These are phyloP conservation scores for Lumnitzera littorea DNA, from an alignment of 345 rosid genomes.

Conservation along the genomic window DNA sequence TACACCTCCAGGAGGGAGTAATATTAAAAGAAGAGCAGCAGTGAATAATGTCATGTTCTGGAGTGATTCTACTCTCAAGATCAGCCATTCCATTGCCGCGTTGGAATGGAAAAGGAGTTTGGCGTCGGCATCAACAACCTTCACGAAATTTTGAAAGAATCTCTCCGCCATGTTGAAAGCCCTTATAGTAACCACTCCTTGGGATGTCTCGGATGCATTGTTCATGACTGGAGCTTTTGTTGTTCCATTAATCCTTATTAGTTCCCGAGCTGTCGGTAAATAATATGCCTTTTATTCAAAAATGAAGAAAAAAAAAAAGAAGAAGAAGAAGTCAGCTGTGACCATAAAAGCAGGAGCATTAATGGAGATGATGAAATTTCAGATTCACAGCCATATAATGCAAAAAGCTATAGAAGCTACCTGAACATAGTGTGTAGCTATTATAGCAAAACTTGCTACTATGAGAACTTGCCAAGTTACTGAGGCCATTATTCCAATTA, in stretches of 20 bases:
- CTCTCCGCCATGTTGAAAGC: slow-evolving; percentile 59
- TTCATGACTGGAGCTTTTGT: slow-evolving; percentile 96
- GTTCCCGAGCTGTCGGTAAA: slow-evolving; percentile 69
- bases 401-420: slow-evolving; percentile 13
- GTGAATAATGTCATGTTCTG: slow-evolving; percentile 55
- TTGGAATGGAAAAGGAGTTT: slow-evolving; percentile 68
- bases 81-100: slow-evolving; percentile 76
- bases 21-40: slow-evolving; percentile 59
- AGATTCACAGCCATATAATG: too few species aligned
- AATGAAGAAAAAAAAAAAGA: slow-evolving; percentile 5
- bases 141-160: slow-evolving; percentile 49
- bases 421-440: slow-evolving; percentile 52
- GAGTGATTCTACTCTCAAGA: slow-evolving; percentile 61
- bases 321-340: background rate
- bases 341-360: background rate
- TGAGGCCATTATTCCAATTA: slow-evolving; percentile 45
- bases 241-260: slow-evolving; percentile 80
- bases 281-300: slow-evolving; percentile 47
- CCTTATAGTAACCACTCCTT: slow-evolving; percentile 74
- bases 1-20: slow-evolving; percentile 57
- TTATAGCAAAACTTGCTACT: slow-evolving; percentile 44
- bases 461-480: slow-evolving; percentile 83
- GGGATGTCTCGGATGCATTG: slow-evolving; percentile 81
- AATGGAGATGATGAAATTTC: too few species aligned
- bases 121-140: slow-evolving; percentile 68